phyloP scores from a whole-genome alignment of 768 basidiomycete species.

The Pisolithus sp. region DNA sequence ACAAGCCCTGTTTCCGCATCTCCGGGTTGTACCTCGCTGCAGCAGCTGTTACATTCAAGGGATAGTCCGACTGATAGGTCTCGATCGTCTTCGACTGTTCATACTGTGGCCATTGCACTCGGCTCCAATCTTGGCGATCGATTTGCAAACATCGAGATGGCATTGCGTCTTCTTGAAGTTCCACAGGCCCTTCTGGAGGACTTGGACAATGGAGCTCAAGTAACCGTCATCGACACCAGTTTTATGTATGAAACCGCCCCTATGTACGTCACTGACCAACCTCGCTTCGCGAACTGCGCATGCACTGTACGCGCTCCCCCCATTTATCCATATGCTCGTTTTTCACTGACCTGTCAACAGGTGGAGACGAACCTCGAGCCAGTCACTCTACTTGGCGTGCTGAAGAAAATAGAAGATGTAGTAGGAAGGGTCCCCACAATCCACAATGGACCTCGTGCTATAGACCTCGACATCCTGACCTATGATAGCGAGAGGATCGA shows the following conservation, averaged over 20 bases:
- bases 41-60: not conserved
- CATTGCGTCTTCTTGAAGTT: conserved; percentile 63
- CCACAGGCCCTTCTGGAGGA: conserved; percentile 28
- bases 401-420: conserved; percentile 66
- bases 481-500: conserved; percentile 62
- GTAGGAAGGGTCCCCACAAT: conserved; percentile 78
- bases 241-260: conserved; percentile 91
- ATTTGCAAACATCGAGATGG: conserved; percentile 73
- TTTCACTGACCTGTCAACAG: conserved; percentile 35
- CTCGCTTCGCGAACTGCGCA: conserved; percentile 84
- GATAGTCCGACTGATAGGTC: no score
- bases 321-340: not conserved
- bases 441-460: conserved; percentile 80
- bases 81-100: conserved; percentile 1
- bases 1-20: not conserved
- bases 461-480: conserved; percentile 84
- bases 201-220: conserved; percentile 17
- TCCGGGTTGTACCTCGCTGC: not conserved
- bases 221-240: conserved; percentile 65
- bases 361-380: conserved; percentile 70
- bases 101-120: conserved; percentile 63
- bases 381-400: conserved; percentile 44
- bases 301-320: conserved; percentile 57
- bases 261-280: conserved; percentile 94
- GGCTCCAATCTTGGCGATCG: conserved; percentile 91